Percentiles rank a stretch among this genome's conserved stretches.
These are phyloP conservation scores for Dillenia suffruticosa DNA, from an alignment of 164 flowering plant genomes.

Conservation along the genomic window DNA sequence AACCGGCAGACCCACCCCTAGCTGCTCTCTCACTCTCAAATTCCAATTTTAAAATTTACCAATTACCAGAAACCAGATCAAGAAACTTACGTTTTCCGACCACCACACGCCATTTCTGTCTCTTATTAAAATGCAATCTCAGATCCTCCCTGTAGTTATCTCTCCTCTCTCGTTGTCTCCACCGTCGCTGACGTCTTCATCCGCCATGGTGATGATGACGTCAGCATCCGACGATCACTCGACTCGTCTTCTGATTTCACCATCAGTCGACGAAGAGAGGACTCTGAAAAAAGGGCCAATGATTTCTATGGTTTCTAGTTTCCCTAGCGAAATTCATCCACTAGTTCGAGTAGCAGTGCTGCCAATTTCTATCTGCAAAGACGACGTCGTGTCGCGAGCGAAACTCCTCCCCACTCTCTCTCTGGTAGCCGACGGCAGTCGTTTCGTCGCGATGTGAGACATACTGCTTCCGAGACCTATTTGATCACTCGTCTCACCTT, in stretches of 20 bases:
- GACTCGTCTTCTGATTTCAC: slow-evolving; percentile 13
- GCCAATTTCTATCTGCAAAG: slow-evolving; percentile 22
- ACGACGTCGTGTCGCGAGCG: slow-evolving; percentile 44
- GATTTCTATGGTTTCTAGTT: slow-evolving; percentile 34
- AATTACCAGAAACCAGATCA: too few relatives aligned
- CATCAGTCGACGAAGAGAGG: slow-evolving; percentile 21
- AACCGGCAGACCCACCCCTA: too few relatives aligned
- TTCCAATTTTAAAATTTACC: too few relatives aligned
- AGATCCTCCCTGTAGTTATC: slow-evolving; percentile 15
- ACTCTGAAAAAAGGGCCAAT: slow-evolving; percentile 20
- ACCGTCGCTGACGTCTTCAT: slow-evolving; percentile 6
- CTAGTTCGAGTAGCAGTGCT: neutral
- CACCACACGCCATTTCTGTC: too few relatives aligned
- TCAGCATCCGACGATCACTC: slow-evolving; percentile 16
- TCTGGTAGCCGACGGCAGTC: slow-evolving; percentile 19
- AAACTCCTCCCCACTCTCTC: slow-evolving; percentile 19
- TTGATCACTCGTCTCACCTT: slow-evolving; percentile 53
- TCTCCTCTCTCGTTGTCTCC: neutral
- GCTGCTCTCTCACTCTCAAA: too few relatives aligned
- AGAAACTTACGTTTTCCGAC: too few relatives aligned
- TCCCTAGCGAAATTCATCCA: neutral
- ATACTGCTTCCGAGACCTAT: slow-evolving; percentile 62
- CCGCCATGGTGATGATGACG: neutral
- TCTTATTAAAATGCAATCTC: slow-evolving; percentile 11
- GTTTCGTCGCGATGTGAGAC: slow-evolving; percentile 42